phyloP scores from a whole-genome alignment of 345 rosid genomes.

The Limnanthes douglasii region DNA sequence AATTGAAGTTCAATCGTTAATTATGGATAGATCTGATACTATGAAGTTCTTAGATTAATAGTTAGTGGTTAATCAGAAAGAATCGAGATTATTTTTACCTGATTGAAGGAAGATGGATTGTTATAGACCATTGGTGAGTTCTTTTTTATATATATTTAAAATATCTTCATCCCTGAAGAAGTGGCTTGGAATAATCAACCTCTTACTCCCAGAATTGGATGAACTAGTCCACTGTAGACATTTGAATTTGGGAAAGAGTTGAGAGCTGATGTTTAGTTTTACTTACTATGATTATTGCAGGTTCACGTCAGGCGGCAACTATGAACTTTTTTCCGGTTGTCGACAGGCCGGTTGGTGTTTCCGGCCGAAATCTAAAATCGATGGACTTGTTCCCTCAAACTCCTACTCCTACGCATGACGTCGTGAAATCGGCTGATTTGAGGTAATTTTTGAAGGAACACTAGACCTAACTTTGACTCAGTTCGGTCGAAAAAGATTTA shows the following conservation, averaged over 20 bases:
- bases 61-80: too few species aligned
- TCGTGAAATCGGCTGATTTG: slow-evolving; percentile 14
- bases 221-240: neutral
- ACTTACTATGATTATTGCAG: slow-evolving; percentile 16
- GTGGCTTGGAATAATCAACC: too few species aligned
- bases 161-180: too few species aligned
- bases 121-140: neutral
- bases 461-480: neutral
- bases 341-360: slow-evolving; percentile 8
- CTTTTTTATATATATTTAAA: neutral
- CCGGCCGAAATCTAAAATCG: slow-evolving; percentile 15
- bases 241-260: neutral
- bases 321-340: slow-evolving; percentile 47
- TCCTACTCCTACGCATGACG: slow-evolving; percentile 21
- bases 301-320: slow-evolving; percentile 17
- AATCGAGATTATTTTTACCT: too few species aligned
- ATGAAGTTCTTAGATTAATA: too few species aligned
- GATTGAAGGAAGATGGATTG: too few species aligned
- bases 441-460: slow-evolving; percentile 16
- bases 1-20: too few species aligned
- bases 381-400: slow-evolving; percentile 48
- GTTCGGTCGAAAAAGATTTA: too few species aligned
- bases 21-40: too few species aligned
- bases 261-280: slow-evolving; percentile 8
- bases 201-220: neutral